Base-by-base conservation (phyloP, 352 stramenopile species). In the Pythium scleroteichum region DNA sequence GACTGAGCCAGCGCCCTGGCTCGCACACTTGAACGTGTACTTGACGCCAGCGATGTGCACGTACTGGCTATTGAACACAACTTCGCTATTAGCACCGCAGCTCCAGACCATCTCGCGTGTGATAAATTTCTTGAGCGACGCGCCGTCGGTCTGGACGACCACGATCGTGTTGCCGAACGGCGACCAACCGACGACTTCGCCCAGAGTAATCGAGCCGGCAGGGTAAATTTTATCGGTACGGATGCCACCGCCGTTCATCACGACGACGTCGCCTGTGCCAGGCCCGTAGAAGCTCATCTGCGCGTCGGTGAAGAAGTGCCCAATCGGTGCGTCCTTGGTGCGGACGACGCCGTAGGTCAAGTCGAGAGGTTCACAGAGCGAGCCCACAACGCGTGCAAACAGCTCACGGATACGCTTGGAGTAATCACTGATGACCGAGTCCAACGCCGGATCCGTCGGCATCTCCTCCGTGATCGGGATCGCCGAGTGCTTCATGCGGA, bases 171-270 rank as follows among this genome's bases (percentile, higher is more conserved):
- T 83, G 20, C 77, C 79, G 41, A 89, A 89, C 22, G 79, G 79
- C 32, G 75, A 84, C 75, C 76, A 86, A 1, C 71, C 64, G 52
- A 87, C 60, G 46, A 89, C 54, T 47, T 84, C 59, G 4, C 75
- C 79, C n/a, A 86, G 49, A 13, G 74, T 82, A 39, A 89, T 39
- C 2, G 62, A 46, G 1, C 75, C 75, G 0, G 75, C 73, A 4
- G 73, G 47, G 33, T 84, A 72, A 22, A 85, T 33, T 55, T 73
- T 84, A 62, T 89, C 75, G 0, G 71, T 79, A 49, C 79, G 79
- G 46, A 89, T 89, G 3, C 73, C 67, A n/a, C 79, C 79, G 12
- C 77, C 79, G 67, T 89, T 89, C 69, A 76, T 85, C 38, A 85
- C 48, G 6, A 73, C 55, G 39, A 79, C 66, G 33, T 89, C 79